Conservation (phyloP, 2,329 filamentous ascomycete genomes). For the Exserohilum turcica region DNA sequence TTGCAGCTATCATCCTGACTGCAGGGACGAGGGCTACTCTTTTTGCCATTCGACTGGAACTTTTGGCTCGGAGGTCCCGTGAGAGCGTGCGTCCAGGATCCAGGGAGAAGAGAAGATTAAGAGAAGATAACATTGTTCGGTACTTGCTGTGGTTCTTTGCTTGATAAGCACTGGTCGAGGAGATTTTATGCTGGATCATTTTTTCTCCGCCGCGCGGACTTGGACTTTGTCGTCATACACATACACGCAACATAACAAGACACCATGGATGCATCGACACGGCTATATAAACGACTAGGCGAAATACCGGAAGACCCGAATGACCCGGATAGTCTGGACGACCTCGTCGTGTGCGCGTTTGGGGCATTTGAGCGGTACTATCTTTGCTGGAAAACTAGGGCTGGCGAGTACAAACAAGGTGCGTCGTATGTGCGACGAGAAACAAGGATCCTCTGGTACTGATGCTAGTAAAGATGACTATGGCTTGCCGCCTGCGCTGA, state of each 20-base stretch:
- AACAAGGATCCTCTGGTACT: background rate
- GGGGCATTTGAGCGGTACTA: slow-evolving; percentile 50
- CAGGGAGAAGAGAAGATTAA: no score
- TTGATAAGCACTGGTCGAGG: no score
- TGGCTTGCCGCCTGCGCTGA: slow-evolving; percentile 40
- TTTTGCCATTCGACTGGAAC: no score
- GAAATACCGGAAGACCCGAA: slow-evolving; percentile 39
- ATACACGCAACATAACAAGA: background rate
- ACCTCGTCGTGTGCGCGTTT: slow-evolving; percentile 47
- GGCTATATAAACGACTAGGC: slow-evolving; percentile 40
- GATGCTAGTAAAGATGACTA: slow-evolving; percentile 35
- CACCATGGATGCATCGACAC: slow-evolving; percentile 37
- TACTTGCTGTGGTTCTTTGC: no score
- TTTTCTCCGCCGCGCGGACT: no score
- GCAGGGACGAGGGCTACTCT: no score
- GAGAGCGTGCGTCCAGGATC: no score
- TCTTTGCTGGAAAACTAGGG: slow-evolving; percentile 47
- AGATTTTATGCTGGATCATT: no score
- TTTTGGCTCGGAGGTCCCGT: no score
- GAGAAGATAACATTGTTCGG: no score
- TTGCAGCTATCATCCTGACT: no score
- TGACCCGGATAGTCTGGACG: slow-evolving; percentile 44
- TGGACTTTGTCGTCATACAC: background rate
- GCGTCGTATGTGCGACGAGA: background rate
- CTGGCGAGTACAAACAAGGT: slow-evolving; percentile 47